A percentile compares a stretch with the other conserved stretches of the same genome.
These are phyloP conservation scores for Hyparrhenia diplandra DNA, from an alignment of 176 grass and related monocot species.

Conservation along the genomic window DNA sequence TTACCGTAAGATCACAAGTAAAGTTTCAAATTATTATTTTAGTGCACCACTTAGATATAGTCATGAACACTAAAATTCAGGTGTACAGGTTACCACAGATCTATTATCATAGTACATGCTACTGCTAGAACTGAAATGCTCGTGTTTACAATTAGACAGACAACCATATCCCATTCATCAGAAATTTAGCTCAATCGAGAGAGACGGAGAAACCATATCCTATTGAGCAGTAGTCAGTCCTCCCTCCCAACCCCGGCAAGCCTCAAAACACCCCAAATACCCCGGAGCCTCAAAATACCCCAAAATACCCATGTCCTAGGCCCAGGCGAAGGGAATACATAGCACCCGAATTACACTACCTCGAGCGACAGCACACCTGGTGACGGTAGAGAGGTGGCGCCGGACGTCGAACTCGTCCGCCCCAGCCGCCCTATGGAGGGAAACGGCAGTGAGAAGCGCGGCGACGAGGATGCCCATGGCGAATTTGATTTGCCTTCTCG, in stretches of 20 bases:
- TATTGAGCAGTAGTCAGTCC: not conserved
- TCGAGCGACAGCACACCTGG: slow-evolving; percentile 39
- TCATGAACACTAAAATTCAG: not conserved
- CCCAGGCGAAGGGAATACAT: not conserved
- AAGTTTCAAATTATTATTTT: not conserved
- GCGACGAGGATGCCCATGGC: slow-evolving; percentile 43
- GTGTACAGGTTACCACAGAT: not conserved
- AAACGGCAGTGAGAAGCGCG: slow-evolving; percentile 30
- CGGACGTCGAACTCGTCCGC: slow-evolving; percentile 65
- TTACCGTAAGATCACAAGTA: no score
- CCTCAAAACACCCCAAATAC: not conserved
- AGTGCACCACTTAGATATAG: not conserved
- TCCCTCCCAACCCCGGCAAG: not conserved
- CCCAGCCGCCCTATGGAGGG: not conserved
- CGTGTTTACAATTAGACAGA: not conserved
- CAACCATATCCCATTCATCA: not conserved
- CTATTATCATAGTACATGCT: not conserved
- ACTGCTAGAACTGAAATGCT: not conserved
- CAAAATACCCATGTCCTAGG: not conserved
- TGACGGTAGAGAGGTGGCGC: slow-evolving; percentile 91
- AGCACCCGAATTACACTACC: not conserved
- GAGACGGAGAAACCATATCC: not conserved
- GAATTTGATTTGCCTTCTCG: not conserved
- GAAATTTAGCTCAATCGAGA: not conserved
- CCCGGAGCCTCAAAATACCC: no score